Evolutionary conservation across 2,329 filamentous ascomycete species (phyloP).

Genomic region (Arthrobotrys sinensis): DNA sequence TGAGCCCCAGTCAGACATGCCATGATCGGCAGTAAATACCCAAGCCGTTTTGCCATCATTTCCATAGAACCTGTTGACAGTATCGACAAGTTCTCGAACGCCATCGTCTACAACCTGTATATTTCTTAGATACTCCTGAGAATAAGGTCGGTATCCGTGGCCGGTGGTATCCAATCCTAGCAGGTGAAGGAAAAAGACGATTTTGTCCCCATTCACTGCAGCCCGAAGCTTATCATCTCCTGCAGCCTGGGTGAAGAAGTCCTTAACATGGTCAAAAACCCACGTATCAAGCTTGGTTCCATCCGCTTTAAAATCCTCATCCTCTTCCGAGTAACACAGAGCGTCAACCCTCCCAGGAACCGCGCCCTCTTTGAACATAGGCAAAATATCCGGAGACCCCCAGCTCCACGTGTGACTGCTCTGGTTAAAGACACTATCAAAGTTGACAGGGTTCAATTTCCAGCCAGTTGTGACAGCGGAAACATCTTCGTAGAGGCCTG

Average conservation of each 20-base stretch:
- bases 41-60: conserved; percentile 89
- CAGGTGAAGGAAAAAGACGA: conserved; percentile 95
- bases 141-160: conserved; percentile 89
- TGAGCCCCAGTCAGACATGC: conserved; percentile 99
- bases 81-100: conserved; percentile 83
- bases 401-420: conserved; percentile 98
- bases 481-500: conserved; percentile 96
- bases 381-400: conserved; percentile 96
- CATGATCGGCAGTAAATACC: conserved; percentile 97
- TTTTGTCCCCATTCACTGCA: conserved; percentile 83
- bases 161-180: conserved; percentile 92
- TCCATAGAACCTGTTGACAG: conserved; percentile 88
- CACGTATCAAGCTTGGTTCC: conserved; percentile 87
- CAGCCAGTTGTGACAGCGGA: conserved; percentile 97
- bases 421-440: conserved; percentile 98
- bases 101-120: conserved; percentile 94
- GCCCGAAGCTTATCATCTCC: conserved; percentile 82
- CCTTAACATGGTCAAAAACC: conserved; percentile 96
- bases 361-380: conserved; percentile 97
- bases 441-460: conserved; percentile 98
- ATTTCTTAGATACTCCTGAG: conserved; percentile 93
- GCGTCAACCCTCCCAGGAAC: conserved; percentile 88
- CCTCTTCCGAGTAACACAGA: conserved; percentile 85
- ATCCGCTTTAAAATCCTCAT: conserved; percentile 90
- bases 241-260: conserved; percentile 84